Base-by-base conservation (phyloP, 148 eudicot genomes). In the Vaccinium macrocarpon region DNA sequence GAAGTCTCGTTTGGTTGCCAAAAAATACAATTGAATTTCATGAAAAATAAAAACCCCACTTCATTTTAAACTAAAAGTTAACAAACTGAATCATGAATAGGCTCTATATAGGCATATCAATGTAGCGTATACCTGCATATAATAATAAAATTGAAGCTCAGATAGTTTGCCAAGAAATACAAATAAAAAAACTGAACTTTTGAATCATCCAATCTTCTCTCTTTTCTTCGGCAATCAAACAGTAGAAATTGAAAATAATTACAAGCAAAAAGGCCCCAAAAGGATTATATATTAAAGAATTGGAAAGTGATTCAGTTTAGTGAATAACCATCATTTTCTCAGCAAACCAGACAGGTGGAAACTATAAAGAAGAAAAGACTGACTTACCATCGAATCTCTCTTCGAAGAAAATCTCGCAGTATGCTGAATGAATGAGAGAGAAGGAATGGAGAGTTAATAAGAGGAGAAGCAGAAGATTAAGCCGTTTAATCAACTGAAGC, bases 321-420 rank as follows among this genome's bases (percentile, higher is more conserved):
- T 70, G 19, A 25, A 70, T 8, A 25, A 46, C n/a, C 38, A 0
- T 19, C 6, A 23, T 50, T 66, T 81, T 66, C 83, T 25, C 23
- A n/a, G 27, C 35, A 15, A 82, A 71, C 78, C 78, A 82, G 71
- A 82, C 62, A 70, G 62, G 62, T 27, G 16, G 76, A 25, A 79
- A 19, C 13, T 12, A 29, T 4, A 19, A 32, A 56, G 48, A 8
- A 2, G 15, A 53, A 55, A 18, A 61, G 35, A 51, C 27, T 10
- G 2, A 9, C 6, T 64, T 90, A 92, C 92, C 93, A 57, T 92
- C 92, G 84, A 92, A 92, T 57, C 79, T 83, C 50, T 92, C 94
- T 86, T 92, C 93, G 76, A 92, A 92, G 84, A 92, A 80, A 53
- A 92, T 83, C 72, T 89, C 91, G 49, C 89, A 88, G 19, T 73